Evolutionary conservation across 1,139 yeast genomes (phyloP), one percentile per base, ranked within the genome.

Genomic region (Lodderomyces jiufengensis): DNA sequence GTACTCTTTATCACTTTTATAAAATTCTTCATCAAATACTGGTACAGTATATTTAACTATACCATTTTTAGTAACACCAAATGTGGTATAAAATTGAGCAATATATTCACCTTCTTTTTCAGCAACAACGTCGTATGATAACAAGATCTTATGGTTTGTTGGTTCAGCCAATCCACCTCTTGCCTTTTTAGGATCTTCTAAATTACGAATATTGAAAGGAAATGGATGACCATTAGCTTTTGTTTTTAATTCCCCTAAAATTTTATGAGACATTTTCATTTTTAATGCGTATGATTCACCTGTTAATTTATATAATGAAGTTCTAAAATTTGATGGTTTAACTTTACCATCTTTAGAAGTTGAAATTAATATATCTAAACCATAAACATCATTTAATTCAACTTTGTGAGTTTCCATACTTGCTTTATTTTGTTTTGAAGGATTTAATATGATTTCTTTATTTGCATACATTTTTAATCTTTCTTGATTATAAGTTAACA

Each of bases 161-260:
- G 87, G 80, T 67, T 84, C 94, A 52, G 75, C 78, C 52, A 84
- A 72, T 32, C 92, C 94, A 65, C 84, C 77, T 55, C 86, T 78
- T 42, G 84, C 80, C 60, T 77, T 81, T 59, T 79, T 73, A 48
- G 84, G 80, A 51, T 84, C 87, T 29, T 73, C 80, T 44, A 83
- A 73, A 50, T 76, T 70, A 57, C 83, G 73, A 51, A 81, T 70
- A 49, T 84, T 73, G 65, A 78, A 78, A 36, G 94, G 94, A 77
- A 81, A 84, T 29, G 52, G 52, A 24, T 70, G 70, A 25, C 87
- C 84, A 34, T 78, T 72, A 53, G 75, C 71, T 64, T 78, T 78
- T 55, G 76, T 75, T 49, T 65, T 67, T 55, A 83, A 73, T 54
- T 83, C 88, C 40, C 80, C 73, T 54, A 80, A 71, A 25, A 78